Base-by-base conservation (phyloP, 129 eudicot species). In the Erigeron canadensis region DNA sequence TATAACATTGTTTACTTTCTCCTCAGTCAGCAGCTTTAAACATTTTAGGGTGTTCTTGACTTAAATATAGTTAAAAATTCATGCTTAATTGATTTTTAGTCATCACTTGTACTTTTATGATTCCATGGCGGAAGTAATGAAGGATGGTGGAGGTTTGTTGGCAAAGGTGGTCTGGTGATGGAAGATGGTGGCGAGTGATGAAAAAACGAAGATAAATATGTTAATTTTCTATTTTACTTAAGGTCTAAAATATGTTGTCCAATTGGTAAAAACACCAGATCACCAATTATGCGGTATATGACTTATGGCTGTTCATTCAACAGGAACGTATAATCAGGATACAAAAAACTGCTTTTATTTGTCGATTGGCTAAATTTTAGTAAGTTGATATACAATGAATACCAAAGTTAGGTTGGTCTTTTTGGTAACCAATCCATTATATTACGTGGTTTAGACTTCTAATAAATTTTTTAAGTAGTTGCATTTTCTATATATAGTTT, bases 351-450 rank as follows among this genome's bases (percentile, higher is more conserved):
- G 44, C 12, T n/a, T n/a, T 15, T 62, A 2, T 38, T 62, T 7
- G 47, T 62, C 10, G 39, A 38, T 40, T 62, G 67, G 67, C 67
- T 62, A 62, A 8, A 8, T 62, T 38, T 62, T 13, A 39, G 5
- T 39, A 63, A 13, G 16, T 16, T 15, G 47, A 15, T 63, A 63
- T 8, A 7, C 39, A 21, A 63, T 63, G 15, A 63, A 63, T 40
- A 63, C 46, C 2, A 7, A 16, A 40, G 1, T 2, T 15, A 39
- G 68, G 23, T 39, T n/a, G 23, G 48, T 63, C 28, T 40, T 63
- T 13, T 63, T 39, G 62, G 50, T 45, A 45, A 28, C 16, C 39
- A 9, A 63, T 10, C 11, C 0, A 63, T 63, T 1, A 63, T 17
- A 16, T 39, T 15, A 63, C 7, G 12, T 6, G 45, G 48, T 41